Percentiles rank a stretch among this genome's conserved stretches.
Evolutionary conservation across 352 stramenopile species (phyloP).

Genomic region (Globisporangium abappressorium): DNA sequence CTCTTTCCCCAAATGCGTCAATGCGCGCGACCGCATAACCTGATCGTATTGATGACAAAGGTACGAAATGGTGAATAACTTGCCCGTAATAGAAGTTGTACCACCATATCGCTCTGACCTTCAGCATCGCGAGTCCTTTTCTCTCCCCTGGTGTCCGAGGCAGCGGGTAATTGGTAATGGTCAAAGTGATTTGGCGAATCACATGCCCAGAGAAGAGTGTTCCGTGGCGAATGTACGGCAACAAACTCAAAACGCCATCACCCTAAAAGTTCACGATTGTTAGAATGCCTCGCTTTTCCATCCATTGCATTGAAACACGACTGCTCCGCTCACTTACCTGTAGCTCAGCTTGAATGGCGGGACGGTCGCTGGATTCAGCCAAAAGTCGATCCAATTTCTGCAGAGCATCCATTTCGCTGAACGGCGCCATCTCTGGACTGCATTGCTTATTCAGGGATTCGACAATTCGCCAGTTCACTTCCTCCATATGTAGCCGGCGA

Average conservation of each 20-base stretch:
- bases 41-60: conserved; percentile 10
- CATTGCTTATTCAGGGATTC: conserved; percentile 37
- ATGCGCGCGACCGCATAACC: conserved; percentile 65
- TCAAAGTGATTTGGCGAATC: conserved; percentile 36
- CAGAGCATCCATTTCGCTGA: conserved; percentile 46
- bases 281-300: background rate
- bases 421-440: conserved; percentile 36
- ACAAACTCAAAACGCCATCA: conserved; percentile 60
- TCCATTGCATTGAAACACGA: background rate
- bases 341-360: conserved; percentile 67
- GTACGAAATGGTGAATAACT: background rate
- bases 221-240: conserved; percentile 74
- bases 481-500: conserved; percentile 35
- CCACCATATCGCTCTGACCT: conserved; percentile 26
- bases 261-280: conserved; percentile 18
- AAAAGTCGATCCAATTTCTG: conserved; percentile 52
- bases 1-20: conserved; percentile 57
- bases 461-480: conserved; percentile 48
- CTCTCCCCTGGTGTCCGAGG: conserved; percentile 40
- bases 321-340: conserved; percentile 20
- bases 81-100: background rate
- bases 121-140: conserved; percentile 59
- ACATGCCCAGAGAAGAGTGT: conserved; percentile 57
- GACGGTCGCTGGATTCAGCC: conserved; percentile 31
- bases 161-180: conserved; percentile 34